Conservation (phyloP, 73 alveolate species). For the Paramecium octaurelia region DNA sequence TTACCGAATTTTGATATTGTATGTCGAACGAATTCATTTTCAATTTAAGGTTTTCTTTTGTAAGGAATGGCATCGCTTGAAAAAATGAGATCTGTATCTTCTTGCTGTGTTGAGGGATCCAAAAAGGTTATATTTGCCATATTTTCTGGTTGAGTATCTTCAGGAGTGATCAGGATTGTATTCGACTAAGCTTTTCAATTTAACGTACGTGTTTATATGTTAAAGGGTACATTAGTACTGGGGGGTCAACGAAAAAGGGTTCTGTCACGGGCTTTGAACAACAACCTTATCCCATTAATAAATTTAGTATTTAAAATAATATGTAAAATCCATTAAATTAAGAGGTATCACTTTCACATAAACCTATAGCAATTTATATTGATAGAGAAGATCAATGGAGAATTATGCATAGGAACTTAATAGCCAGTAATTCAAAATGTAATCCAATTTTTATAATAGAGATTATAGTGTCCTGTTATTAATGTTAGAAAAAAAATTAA, state of each 20-base stretch:
- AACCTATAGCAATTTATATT: not conserved
- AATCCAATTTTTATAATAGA: not conserved
- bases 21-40: not conserved
- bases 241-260: not conserved
- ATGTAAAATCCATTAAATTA: slow-evolving; percentile 5
- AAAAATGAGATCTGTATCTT: not conserved
- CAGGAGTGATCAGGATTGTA: not conserved
- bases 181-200: not conserved
- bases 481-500: slow-evolving; percentile 2
- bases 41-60: not conserved
- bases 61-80: not conserved
- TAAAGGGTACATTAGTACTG: not conserved
- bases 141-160: not conserved
- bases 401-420: not conserved
- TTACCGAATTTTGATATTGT: not conserved
- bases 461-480: not conserved
- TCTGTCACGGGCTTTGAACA: not conserved
- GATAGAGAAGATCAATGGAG: slow-evolving; percentile 9
- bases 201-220: not conserved
- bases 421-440: not conserved
- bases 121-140: not conserved
- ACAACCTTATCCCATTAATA: not conserved
- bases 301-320: not conserved
- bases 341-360: not conserved
- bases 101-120: not conserved